Evolutionary conservation across 2,329 filamentous ascomycete genomes (phyloP).

Genomic region (Trichophaea hybrida): DNA sequence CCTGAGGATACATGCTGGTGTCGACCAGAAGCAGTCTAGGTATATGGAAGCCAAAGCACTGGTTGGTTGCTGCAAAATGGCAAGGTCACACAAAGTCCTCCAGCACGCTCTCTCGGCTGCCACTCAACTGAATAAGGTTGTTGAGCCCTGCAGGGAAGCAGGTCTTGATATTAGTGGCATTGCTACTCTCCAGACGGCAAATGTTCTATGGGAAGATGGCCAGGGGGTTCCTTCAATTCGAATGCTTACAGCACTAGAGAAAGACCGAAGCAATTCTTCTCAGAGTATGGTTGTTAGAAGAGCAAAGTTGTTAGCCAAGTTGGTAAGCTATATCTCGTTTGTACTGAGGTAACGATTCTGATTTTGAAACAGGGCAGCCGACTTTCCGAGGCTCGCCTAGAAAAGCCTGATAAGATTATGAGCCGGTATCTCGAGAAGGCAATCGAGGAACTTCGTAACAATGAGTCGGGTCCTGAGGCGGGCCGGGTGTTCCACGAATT

Average conservation of each 20-base stretch:
- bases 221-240: slow-evolving; percentile 79
- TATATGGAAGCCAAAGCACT: slow-evolving; percentile 57
- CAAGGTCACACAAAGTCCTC: slow-evolving; percentile 59
- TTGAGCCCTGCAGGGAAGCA: slow-evolving; percentile 52
- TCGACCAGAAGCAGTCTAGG: slow-evolving; percentile 35
- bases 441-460: slow-evolving; percentile 57
- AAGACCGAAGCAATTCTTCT: slow-evolving; percentile 43
- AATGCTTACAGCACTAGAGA: slow-evolving; percentile 61
- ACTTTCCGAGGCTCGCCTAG: slow-evolving; percentile 74
- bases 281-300: slow-evolving; percentile 59
- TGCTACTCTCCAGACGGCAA: slow-evolving; percentile 68
- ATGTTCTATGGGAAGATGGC: slow-evolving; percentile 85
- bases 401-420: slow-evolving; percentile 83
- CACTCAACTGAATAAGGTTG: slow-evolving; percentile 65
- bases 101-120: slow-evolving; percentile 80
- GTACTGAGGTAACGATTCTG: not conserved
- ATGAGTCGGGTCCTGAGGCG: slow-evolving; percentile 50
- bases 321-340: slow-evolving; percentile 36
- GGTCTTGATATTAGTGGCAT: slow-evolving; percentile 64
- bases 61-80: slow-evolving; percentile 26
- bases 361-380: slow-evolving; percentile 49
- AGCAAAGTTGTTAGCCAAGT: slow-evolving; percentile 69
- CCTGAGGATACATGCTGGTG: slow-evolving; percentile 42
- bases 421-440: slow-evolving; percentile 73
- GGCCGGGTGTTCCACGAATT: slow-evolving; percentile 90